Base-by-base conservation (phyloP, 345 rosid species). In the Fremontodendron californicum region DNA sequence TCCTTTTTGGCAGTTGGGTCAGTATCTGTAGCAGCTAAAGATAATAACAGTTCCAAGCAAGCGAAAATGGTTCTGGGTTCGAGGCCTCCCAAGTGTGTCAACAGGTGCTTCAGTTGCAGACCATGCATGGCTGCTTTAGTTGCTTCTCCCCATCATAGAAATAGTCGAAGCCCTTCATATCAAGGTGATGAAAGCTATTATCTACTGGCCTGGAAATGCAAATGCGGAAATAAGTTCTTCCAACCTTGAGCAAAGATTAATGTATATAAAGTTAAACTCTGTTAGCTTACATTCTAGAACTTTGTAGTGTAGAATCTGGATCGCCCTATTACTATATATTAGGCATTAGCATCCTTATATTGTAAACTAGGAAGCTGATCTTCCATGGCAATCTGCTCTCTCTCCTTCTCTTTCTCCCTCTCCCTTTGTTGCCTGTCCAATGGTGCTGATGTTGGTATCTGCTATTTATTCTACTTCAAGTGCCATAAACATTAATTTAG, bases 41-140 rank as follows among this genome's bases (percentile, higher is more conserved):
- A 45, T 21, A 42, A 39, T 70, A 29, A 46, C 16, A 51, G 49
- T 61, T 21, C 74, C 42, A 57, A 65, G 80, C 62, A 52, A 37
- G 73, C 16, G 79, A 79, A 77, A 68, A 61, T 67, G 83, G 77
- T 82, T 51, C 63, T 82, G 81, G 87, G 87, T 45, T 84, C 87
- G 40, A 79, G 78, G 79, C 87, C 87, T 16, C 87, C 85, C 13
- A 82, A 67, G 42, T 84, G 87, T 51, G 74, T 82, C 8, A 77
- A 84, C 80, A 80, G 58, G 51, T 84, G 87, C 81, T 70, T 75
- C 43, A 84, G 54, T 60, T 84, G 87, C 83, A 77, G 80, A 74
- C 87, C 87, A 23, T 84, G 87, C 80, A 64, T 77, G 81, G 87
- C 87, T 48, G 68, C 87, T 51, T 52, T 84, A 48, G 87, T 84